Base-by-base conservation (phyloP, 2,329 filamentous ascomycete species). In the Chaetomium sp. region DNA sequence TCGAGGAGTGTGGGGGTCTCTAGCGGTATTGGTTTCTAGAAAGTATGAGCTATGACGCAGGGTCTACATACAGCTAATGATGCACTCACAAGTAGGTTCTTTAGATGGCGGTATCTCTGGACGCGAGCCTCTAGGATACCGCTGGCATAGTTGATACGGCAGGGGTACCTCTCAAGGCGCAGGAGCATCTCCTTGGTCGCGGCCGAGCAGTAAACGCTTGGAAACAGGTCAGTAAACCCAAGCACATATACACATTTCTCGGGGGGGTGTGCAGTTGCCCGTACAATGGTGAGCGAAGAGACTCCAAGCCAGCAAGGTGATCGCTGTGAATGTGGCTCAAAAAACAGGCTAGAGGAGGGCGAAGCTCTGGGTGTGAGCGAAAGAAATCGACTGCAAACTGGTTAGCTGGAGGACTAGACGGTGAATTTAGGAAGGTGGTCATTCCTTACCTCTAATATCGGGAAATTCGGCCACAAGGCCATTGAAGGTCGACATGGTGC, bases 281-380 rank as follows among this genome's bases (percentile, higher is more conserved):
- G 50, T 75, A 86, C 83, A 97, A 97, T 0, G 92, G 90, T 31
- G 90, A 87, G 54, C 87, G 85, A 61, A 93, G 82, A 13, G 83
- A 85, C 70, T 96, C 92, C 1, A 97, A 82, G 0, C 94, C 93
- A 42, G 84, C 83, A 1, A 97, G 83, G 76, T 97, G 94, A 72
- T 97, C 93, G 68, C 90, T 96, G 74, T 97, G 94, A 2, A 96
- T 87, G 83, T 98, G 94, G 76, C 91, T 96, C 29, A 98, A 82
- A 74, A 98, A 97, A 75, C 90, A 95, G 19, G 91, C 93, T 62
- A 95, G 77, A 0, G 92, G 90, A 4, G 90, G 83, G 19, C 78
- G 82, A 19, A 77, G 77, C 6, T 80, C 79, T 4, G 80, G 78
- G 55, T 82, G 81, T 19, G 78, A 79, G 27, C 91, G 86, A 72